Evolutionary conservation across 176 grass and related monocot species (phyloP).

Genomic region (Ensete glaucum): DNA sequence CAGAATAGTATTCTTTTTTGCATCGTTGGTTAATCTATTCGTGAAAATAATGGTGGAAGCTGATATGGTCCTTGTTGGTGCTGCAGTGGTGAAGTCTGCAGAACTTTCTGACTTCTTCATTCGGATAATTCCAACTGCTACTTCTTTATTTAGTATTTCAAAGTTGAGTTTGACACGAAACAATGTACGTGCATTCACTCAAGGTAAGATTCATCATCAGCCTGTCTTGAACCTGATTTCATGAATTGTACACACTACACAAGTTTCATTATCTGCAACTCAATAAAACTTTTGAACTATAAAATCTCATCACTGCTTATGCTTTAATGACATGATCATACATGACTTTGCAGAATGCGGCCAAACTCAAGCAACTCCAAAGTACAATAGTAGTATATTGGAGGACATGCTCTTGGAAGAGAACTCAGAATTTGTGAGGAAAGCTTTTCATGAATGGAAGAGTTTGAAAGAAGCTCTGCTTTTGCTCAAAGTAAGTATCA

Average conservation of each 20-base stretch:
- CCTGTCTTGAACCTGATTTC: neutral
- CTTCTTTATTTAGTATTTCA: conserved; percentile 52
- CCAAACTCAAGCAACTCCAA: conserved; percentile 63
- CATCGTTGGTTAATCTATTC: neutral
- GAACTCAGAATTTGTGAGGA: conserved; percentile 57
- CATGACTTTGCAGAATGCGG: conserved; percentile 39
- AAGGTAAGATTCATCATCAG: conserved; percentile 34
- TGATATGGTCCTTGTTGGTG: neutral
- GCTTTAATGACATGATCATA: neutral
- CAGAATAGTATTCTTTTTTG: neutral
- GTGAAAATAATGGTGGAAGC: neutral
- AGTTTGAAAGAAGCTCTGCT: conserved; percentile 63
- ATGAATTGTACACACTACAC: neutral
- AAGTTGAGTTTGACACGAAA: conserved; percentile 74
- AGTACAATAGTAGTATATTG: conserved; percentile 83
- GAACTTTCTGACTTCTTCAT: conserved; percentile 67
- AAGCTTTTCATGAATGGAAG: conserved; percentile 50
- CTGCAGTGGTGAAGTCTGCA: conserved; percentile 33
- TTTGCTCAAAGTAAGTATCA: conserved; percentile 65
- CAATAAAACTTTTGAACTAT: neutral
- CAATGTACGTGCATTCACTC: conserved; percentile 60
- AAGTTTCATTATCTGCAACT: neutral
- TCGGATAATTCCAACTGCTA: conserved; percentile 60
- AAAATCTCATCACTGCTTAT: neutral
- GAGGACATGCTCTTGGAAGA: conserved; percentile 97